Evolutionary conservation across 2,329 filamentous ascomycete species (phyloP).

Genomic region (Trichoderma simmonsii): DNA sequence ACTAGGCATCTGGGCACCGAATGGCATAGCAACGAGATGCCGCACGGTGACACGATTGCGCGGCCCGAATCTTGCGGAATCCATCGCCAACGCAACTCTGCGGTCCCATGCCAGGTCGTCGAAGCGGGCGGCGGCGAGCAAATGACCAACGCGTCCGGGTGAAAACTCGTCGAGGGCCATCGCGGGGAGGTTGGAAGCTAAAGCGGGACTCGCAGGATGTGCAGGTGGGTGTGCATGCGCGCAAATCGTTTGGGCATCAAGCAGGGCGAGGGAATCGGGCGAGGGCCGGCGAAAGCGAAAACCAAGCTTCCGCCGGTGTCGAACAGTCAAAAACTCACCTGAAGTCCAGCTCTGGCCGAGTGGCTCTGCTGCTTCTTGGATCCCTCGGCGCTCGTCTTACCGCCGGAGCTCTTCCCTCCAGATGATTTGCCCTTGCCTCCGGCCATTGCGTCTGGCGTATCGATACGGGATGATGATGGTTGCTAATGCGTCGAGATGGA

Average conservation of each 20-base stretch:
- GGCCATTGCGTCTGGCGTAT: constrained; percentile 50
- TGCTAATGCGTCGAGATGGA: background rate
- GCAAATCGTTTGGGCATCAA: constrained; percentile 20
- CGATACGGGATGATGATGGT: background rate
- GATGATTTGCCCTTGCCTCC: constrained; percentile 93
- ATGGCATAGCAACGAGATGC: background rate
- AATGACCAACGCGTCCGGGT: constrained; percentile 6
- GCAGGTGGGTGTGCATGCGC: constrained; percentile 19
- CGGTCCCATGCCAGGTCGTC: background rate
- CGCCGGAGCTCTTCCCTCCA: constrained; percentile 83
- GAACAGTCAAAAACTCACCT: constrained; percentile 62
- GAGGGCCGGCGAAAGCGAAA: background rate
- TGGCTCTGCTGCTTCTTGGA: constrained; percentile 91
- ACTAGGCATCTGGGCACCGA: background rate
- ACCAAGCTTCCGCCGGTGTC: background rate
- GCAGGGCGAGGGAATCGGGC: background rate
- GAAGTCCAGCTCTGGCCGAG: constrained; percentile 89
- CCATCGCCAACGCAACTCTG: background rate
- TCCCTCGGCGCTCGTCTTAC: constrained; percentile 65
- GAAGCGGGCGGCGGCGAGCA: background rate
- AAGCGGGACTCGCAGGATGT: constrained; percentile 18
- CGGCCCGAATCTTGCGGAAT: background rate
- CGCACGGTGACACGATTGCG: constrained; percentile 14
- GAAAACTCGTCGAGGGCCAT: constrained; percentile 15
- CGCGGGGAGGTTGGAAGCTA: constrained; percentile 16